These are phyloP conservation scores for Aureobasidium subglaciale DNA, from an alignment of 2,329 filamentous ascomycete genomes.

Conservation along the genomic window DNA sequence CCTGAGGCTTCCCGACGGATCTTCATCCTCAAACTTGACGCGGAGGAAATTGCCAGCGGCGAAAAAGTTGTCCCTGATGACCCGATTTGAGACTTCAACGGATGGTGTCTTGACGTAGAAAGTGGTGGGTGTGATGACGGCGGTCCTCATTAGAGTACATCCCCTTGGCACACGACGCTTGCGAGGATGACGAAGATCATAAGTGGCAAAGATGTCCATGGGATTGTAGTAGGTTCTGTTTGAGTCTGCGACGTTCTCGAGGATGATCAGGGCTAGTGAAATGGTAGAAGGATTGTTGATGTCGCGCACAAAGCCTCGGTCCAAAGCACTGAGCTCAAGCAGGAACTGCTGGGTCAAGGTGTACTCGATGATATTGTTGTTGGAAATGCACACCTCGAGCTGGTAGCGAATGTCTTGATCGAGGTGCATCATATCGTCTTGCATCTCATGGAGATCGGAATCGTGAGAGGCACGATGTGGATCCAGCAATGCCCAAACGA, in stretches of 20 bases:
- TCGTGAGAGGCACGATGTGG: constrained; percentile 3
- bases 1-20: constrained; percentile 39
- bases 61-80: constrained; percentile 64
- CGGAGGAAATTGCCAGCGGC: constrained; percentile 76
- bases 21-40: constrained; percentile 84
- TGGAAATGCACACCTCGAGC: constrained; percentile 86
- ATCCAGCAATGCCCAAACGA: constrained; percentile 2
- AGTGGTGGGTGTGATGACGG: constrained; percentile 74
- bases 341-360: constrained; percentile 64
- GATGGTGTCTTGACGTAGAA: constrained; percentile 70
- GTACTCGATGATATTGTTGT: constrained; percentile 68
- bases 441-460: constrained; percentile 20
- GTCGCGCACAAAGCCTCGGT: constrained; percentile 21
- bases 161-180: constrained; percentile 55
- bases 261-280: constrained; percentile 51
- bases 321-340: constrained; percentile 48
- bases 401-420: constrained; percentile 75
- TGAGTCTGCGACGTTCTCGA: constrained; percentile 67
- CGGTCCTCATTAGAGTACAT: constrained; percentile 69
- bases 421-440: constrained; percentile 26
- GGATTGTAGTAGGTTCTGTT: constrained; percentile 60
- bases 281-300: constrained; percentile 13
- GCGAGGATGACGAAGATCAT: constrained; percentile 13
- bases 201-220: constrained; percentile 60
- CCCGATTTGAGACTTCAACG: constrained; percentile 80